These are phyloP conservation scores for Hypoxylon sp. DNA, from an alignment of 2,329 filamentous ascomycete genomes.

Conservation along the genomic window DNA sequence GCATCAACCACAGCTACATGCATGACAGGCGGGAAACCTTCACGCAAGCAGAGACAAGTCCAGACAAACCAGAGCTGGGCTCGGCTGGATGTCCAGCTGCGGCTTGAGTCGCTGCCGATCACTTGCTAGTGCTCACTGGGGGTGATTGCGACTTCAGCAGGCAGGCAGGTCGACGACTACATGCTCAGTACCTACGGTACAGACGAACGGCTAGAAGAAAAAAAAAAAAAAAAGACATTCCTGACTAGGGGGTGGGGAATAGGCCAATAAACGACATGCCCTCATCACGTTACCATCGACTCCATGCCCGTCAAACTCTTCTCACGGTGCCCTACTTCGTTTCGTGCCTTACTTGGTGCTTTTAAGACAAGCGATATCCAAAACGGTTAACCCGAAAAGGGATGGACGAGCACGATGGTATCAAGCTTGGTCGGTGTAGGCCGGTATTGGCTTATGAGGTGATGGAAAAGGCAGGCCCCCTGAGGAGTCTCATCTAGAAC, in stretches of 20 bases:
- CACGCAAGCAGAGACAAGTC: too few species aligned
- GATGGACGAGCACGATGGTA: conserved; percentile 6
- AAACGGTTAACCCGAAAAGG: background rate
- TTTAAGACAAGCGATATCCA: conserved; percentile 2
- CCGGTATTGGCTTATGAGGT: conserved; percentile 5
- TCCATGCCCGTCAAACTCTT: conserved; percentile 27
- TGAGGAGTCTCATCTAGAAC: conserved; percentile 11
- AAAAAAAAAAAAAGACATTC: conserved; percentile 6
- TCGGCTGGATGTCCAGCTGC: conserved; percentile 37
- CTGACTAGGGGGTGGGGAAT: conserved; percentile 7
- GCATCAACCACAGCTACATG: conserved; percentile 36
- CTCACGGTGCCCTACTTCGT: too few species aligned
- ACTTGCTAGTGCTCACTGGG: conserved; percentile 31
- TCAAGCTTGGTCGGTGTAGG: conserved; percentile 18
- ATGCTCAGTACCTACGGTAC: conserved; percentile 32
- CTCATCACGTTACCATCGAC: conserved; percentile 36
- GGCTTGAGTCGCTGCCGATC: conserved; percentile 31
- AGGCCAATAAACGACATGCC: conserved; percentile 24
- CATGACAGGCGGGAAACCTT: conserved; percentile 36
- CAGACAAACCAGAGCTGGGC: conserved; percentile 23
- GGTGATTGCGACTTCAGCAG: conserved; percentile 24
- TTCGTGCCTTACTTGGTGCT: background rate
- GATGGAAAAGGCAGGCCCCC: conserved; percentile 3
- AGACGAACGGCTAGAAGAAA: conserved; percentile 28
- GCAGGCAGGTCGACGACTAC: too few species aligned